These are phyloP conservation scores for Echinosophora koreensis DNA, from an alignment of 306 rosid genomes.

Conservation along the genomic window DNA sequence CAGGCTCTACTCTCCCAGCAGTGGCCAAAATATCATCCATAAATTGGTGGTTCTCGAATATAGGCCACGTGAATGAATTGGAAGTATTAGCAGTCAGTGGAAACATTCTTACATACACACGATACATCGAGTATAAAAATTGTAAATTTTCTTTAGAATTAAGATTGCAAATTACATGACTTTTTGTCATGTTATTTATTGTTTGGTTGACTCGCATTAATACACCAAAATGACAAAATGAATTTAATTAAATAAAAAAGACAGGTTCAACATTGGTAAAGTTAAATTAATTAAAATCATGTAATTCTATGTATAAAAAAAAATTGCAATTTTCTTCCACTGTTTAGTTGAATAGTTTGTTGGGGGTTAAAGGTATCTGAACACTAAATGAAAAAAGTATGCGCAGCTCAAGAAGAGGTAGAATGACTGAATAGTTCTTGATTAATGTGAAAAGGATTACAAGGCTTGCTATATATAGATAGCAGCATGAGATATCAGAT, in stretches of 20 bases:
- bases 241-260: too few relatives aligned
- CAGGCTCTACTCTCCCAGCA: slow-evolving; percentile 46
- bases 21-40: slow-evolving; percentile 61
- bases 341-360: too few relatives aligned
- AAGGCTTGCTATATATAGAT: too few relatives aligned
- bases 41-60: slow-evolving; percentile 42
- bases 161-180: neutral
- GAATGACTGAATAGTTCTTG: too few relatives aligned
- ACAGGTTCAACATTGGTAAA: neutral
- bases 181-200: neutral
- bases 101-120: slow-evolving; percentile 5
- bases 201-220: neutral
- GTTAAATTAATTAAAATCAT: neutral
- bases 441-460: too few relatives aligned
- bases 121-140: neutral
- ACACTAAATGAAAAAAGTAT: too few relatives aligned
- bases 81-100: neutral
- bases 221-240: neutral
- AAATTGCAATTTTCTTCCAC: too few relatives aligned
- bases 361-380: too few relatives aligned
- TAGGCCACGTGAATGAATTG: neutral
- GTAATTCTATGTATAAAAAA: too few relatives aligned
- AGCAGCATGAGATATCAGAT: too few relatives aligned
- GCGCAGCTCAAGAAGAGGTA: too few relatives aligned
- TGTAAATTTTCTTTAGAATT: neutral